Conservation (phyloP, 1,139 yeast genomes). For the Komagataea norvegica region DNA sequence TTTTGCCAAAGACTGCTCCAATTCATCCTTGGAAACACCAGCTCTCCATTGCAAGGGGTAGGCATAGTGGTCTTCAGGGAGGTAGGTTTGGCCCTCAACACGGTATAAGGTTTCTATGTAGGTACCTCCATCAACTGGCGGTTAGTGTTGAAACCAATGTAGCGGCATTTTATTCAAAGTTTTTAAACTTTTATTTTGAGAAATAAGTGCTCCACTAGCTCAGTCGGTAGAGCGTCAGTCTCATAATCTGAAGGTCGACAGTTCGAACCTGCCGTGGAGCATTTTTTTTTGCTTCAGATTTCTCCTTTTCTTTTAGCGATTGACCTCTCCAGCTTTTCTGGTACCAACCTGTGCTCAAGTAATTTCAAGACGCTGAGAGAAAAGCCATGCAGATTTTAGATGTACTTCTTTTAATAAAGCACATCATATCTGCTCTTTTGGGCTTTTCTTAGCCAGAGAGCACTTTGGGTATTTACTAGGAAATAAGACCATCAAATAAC, state of each 20-base stretch:
- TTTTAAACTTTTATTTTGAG: no score
- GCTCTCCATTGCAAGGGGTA: no score
- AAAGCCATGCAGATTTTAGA: constrained; percentile 34
- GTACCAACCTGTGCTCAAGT: constrained; percentile 42
- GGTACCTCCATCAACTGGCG: no score
- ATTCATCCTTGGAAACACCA: no score
- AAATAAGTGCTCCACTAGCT: constrained; percentile 42
- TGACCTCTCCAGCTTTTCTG: background rate
- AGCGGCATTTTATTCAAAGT: no score
- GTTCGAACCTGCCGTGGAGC: constrained; percentile 57
- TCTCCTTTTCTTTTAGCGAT: background rate
- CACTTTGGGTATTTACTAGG: constrained; percentile 53
- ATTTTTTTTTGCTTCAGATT: constrained; percentile 30
- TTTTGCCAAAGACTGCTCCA: no score
- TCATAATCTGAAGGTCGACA: constrained; percentile 47
- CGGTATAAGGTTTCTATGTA: no score
- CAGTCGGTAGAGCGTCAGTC: constrained; percentile 48
- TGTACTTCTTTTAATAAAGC: constrained; percentile 40
- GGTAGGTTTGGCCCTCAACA: no score
- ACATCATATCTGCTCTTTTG: constrained; percentile 42
- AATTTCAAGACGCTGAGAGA: constrained; percentile 34
- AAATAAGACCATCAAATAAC: constrained; percentile 27
- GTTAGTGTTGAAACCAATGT: no score
- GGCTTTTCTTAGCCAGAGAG: constrained; percentile 46
- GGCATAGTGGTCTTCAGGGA: no score